phyloP scores from a whole-genome alignment of 2,329 filamentous ascomycete species.

The Aspergillus fischeri region DNA sequence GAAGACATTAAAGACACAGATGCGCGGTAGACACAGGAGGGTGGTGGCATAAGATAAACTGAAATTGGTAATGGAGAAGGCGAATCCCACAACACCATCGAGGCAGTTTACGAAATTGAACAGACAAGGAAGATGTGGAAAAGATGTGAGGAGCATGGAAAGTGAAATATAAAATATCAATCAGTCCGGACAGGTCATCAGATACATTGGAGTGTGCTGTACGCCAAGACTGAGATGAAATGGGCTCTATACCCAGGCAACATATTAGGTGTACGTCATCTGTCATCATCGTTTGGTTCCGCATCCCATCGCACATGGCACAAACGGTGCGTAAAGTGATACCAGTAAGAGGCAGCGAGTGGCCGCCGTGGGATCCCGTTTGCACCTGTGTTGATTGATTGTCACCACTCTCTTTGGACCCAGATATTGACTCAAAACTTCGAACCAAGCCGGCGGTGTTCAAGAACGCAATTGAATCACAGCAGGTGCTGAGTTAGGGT shows the following conservation, averaged over 20 bases:
- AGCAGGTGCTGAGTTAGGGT: conserved; percentile 13
- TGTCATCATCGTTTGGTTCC: conserved; percentile 32
- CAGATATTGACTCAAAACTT: background rate
- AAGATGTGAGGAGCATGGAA: conserved; percentile 40
- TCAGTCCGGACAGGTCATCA: conserved; percentile 24
- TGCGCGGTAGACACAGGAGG: conserved; percentile 2
- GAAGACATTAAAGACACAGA: background rate
- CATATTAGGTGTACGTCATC: conserved; percentile 33
- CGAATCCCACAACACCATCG: conserved; percentile 17
- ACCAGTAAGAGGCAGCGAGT: background rate
- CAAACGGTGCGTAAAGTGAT: conserved; percentile 10
- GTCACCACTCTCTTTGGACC: background rate
- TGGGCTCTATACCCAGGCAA: conserved; percentile 20
- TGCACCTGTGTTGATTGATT: background rate
- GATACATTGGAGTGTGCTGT: conserved; percentile 26
- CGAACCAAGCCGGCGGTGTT: conserved; percentile 12
- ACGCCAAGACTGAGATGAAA: conserved; percentile 26
- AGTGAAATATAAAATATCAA: conserved; percentile 22
- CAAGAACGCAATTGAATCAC: conserved; percentile 10
- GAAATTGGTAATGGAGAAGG: conserved; percentile 6
- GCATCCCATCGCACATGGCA: conserved; percentile 25
- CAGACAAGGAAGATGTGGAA: conserved; percentile 3
- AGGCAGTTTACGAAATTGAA: conserved; percentile 12
- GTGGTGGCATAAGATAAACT: conserved; percentile 8
- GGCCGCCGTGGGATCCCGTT: background rate